Conservation (phyloP, 192 early-diverging fungal species). For the Gaertneriomyces semiglobifer region DNA sequence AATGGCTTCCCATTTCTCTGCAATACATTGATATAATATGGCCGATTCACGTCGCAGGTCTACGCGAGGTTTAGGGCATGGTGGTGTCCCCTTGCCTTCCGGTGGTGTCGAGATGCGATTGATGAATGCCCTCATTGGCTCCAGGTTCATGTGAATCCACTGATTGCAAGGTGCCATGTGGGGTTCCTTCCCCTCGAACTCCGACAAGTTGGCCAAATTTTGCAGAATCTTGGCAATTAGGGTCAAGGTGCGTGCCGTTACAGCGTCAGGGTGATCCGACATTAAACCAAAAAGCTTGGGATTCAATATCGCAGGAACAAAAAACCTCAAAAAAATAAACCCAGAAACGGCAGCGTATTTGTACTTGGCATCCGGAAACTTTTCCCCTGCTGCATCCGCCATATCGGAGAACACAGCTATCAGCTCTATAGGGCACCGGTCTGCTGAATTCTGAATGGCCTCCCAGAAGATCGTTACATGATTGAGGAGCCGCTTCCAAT, state of each 20-base stretch:
- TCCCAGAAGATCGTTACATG: constrained; percentile 44
- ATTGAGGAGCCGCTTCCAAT: constrained; percentile 37
- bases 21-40: constrained; percentile 22
- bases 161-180: constrained; percentile 42
- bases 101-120: constrained; percentile 14
- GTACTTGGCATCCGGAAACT: constrained; percentile 11
- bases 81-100: not conserved
- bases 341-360: constrained; percentile 50
- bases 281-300: constrained; percentile 52
- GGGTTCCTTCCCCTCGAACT: constrained; percentile 57
- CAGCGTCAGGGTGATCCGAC: constrained; percentile 40
- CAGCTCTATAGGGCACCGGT: constrained; percentile 38
- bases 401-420: constrained; percentile 22
- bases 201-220: constrained; percentile 56
- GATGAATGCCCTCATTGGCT: constrained; percentile 20
- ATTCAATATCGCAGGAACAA: constrained; percentile 54
- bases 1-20: constrained; percentile 12
- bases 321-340: constrained; percentile 61
- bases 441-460: constrained; percentile 35
- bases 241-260: constrained; percentile 46
- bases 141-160: constrained; percentile 16
- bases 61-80: constrained; percentile 19
- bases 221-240: constrained; percentile 60
- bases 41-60: constrained; percentile 24
- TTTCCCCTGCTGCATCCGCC: constrained; percentile 3